Percentiles rank a stretch among this genome's conserved stretches.
Conservation (phyloP, 805 yeast species). For the Saccharomycopsis schoenii region DNA sequence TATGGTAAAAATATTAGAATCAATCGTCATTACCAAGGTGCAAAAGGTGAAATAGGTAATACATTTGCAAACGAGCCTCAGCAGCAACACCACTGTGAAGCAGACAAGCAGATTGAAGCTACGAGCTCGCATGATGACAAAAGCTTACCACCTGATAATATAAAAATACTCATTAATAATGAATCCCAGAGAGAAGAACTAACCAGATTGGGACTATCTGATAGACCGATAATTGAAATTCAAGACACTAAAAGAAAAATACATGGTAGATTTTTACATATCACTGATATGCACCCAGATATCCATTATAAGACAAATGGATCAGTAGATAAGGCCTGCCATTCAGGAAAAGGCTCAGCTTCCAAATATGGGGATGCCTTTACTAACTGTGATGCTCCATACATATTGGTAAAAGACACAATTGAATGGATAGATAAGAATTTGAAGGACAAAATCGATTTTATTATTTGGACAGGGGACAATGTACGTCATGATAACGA, state of each 20-base stretch:
- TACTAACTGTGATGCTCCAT: slow-evolving; percentile 71
- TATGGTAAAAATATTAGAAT: background rate
- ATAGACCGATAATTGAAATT: background rate
- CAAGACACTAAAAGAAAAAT: slow-evolving; percentile 20
- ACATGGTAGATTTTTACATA: slow-evolving; percentile 75
- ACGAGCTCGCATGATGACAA: background rate
- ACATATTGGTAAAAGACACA: slow-evolving; percentile 49
- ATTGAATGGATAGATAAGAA: slow-evolving; percentile 57
- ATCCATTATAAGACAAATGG: slow-evolving; percentile 48
- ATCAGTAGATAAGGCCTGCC: slow-evolving; percentile 45
- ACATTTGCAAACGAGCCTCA: background rate
- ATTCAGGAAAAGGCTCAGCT: slow-evolving; percentile 40
- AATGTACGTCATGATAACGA: slow-evolving; percentile 81
- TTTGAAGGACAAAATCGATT: slow-evolving; percentile 68
- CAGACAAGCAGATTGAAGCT: background rate
- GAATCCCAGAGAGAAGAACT: background rate
- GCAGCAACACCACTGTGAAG: background rate
- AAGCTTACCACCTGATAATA: background rate
- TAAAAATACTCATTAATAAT: background rate
- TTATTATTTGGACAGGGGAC: slow-evolving; percentile 88
- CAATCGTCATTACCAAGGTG: background rate
- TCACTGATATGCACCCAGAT: slow-evolving; percentile 85
- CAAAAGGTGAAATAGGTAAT: background rate
- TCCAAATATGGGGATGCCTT: slow-evolving; percentile 67
- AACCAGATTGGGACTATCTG: background rate